phyloP scores from a whole-genome alignment of 805 yeast species.

The Cyberlindnera mrakii region DNA sequence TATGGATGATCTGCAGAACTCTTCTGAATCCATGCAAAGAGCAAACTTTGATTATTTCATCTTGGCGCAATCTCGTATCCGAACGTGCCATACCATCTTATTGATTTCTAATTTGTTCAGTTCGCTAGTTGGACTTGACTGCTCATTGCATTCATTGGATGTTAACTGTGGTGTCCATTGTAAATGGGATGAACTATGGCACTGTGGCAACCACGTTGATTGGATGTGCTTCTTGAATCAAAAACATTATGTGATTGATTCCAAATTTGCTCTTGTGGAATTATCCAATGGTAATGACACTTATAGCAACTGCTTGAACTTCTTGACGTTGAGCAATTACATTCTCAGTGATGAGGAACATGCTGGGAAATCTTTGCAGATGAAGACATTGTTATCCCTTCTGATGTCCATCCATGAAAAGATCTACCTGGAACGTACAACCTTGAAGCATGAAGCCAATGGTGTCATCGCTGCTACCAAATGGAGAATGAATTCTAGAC shows the following conservation, averaged over 20 bases:
- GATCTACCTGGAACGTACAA: conserved; percentile 46
- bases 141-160: conserved; percentile 39
- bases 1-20: conserved; percentile 26
- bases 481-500: conserved; percentile 63
- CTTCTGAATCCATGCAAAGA: conserved; percentile 24
- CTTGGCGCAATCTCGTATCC: conserved; percentile 65
- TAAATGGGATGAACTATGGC: conserved; percentile 54
- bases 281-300: conserved; percentile 49
- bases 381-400: conserved; percentile 47
- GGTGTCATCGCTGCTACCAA: conserved; percentile 44
- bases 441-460: conserved; percentile 29
- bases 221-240: conserved; percentile 42
- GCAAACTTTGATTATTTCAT: conserved; percentile 47
- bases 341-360: conserved; percentile 31
- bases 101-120: conserved; percentile 54
- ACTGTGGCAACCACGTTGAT: conserved; percentile 38
- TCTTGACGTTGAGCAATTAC: conserved; percentile 37
- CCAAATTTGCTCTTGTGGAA: conserved; percentile 49
- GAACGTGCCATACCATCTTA: conserved; percentile 66
- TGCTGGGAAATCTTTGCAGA: conserved; percentile 32
- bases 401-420: conserved; percentile 63
- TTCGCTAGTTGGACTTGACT: conserved; percentile 37
- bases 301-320: conserved; percentile 39
- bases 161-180: conserved; percentile 65
- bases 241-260: conserved; percentile 38